Evolutionary conservation across 192 early-diverging fungal genomes (phyloP), one percentile per base, ranked within the genome.

Genomic region (Dissophora globulifera): DNA sequence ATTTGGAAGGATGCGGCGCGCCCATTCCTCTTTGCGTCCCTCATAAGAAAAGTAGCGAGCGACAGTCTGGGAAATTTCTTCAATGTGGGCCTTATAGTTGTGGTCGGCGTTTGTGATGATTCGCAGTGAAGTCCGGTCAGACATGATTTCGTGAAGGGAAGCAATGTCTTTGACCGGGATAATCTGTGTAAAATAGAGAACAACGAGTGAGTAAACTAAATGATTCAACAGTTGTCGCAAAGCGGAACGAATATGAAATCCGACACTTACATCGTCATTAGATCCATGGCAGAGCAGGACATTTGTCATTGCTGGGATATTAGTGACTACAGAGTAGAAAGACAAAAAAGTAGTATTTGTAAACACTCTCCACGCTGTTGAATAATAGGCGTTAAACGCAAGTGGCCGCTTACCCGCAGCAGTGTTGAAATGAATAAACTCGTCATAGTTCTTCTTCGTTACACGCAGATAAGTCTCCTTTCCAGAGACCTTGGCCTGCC

Each of bases 201-300:
- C 7, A 38, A 13, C 27, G 22, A 20, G 22, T 25, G 6, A 50
- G 27, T 50, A 26, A 50, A 7, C 9, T 7, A 50, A 16, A 50
- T n/a, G n/a, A n/a, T n/a, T n/a, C n/a, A n/a, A n/a, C n/a, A n/a
- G n/a, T n/a, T n/a, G n/a, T n/a, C n/a, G n/a, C n/a, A n/a, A n/a
- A n/a, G n/a, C n/a, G n/a, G n/a, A n/a, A n/a, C n/a, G n/a, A n/a
- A n/a, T n/a, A n/a, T n/a, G n/a, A n/a, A n/a, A n/a, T n/a, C n/a
- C n/a, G n/a, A n/a, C n/a, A n/a, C n/a, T n/a, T 25, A 48, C 62
- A 53, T 86, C 85, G 15, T 52, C 62, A n/a, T n/a, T n/a, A 6
- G 79, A 58, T 9, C 85, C 85, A 62, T 86, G 84, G 31, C 65
- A 68, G 23, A 82, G 85, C 41, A 86, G 54, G 30, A 86, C 75